Percentiles rank a stretch among this genome's conserved stretches.
These are phyloP conservation scores for Porphyrellus cyaneotinctus DNA, from an alignment of 768 basidiomycete genomes.

Conservation along the genomic window DNA sequence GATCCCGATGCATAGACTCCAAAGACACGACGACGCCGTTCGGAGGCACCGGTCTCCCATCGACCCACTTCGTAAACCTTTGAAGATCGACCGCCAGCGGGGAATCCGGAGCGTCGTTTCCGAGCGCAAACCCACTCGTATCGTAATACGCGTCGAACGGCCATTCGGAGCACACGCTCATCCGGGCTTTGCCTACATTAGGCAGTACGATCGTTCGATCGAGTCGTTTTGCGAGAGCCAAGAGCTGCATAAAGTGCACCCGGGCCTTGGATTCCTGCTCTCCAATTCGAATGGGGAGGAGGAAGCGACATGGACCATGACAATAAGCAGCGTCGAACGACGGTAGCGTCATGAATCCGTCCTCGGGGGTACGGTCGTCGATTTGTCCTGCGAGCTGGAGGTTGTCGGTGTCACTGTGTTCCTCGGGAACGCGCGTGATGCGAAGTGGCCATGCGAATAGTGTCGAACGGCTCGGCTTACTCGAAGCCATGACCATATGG, in stretches of 20 bases:
- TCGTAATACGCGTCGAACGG: conserved; percentile 51
- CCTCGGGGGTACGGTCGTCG: neutral
- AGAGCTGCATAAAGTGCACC: conserved; percentile 50
- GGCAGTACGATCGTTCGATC: conserved; percentile 59
- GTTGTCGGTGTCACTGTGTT: neutral
- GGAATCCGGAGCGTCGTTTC: neutral
- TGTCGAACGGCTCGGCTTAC: neutral
- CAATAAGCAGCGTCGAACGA: conserved; percentile 25
- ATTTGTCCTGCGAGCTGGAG: neutral
- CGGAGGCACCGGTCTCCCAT: conserved; percentile 22
- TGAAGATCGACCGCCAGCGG: conserved; percentile 32
- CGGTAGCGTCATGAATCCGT: neutral
- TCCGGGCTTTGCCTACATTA: conserved; percentile 52
- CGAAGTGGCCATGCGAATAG: conserved; percentile 30
- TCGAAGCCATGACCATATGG: neutral
- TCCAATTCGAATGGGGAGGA: conserved; percentile 46
- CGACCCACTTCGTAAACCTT: conserved; percentile 39
- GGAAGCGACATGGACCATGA: conserved; percentile 37
- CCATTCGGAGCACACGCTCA: conserved; percentile 49
- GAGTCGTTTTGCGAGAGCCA: conserved; percentile 44
- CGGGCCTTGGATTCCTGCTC: conserved; percentile 61
- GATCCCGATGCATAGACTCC: conserved; percentile 17
- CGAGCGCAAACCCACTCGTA: conserved; percentile 15
- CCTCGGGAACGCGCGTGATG: conserved; percentile 34
- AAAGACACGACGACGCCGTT: conserved; percentile 38